Conservation (phyloP, 768 basidiomycete species). For the Mycena sanguinolenta region DNA sequence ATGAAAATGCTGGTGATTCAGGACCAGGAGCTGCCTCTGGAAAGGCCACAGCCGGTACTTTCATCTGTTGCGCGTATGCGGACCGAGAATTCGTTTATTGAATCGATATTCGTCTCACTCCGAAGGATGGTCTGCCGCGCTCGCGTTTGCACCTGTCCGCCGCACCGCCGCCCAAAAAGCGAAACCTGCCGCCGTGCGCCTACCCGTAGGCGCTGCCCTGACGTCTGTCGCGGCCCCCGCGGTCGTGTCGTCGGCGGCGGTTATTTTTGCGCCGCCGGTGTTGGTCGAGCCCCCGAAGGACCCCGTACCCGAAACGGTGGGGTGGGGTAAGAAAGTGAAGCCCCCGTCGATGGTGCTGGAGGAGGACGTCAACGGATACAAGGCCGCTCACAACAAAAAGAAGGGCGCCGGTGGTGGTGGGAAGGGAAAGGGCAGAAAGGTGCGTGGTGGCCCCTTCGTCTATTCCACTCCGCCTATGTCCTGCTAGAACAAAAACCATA, state of each 20-base stretch:
- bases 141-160: constrained; percentile 89
- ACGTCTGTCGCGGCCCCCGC: constrained; percentile 42
- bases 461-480: constrained; percentile 16
- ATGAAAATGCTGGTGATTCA: constrained; percentile 42
- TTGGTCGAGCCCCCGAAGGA: constrained; percentile 52
- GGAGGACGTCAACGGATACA: constrained; percentile 90
- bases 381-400: constrained; percentile 67
- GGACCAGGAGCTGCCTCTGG: constrained; percentile 47
- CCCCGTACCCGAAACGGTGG: constrained; percentile 60
- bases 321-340: constrained; percentile 92
- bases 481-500: constrained; percentile 67
- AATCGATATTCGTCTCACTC: constrained; percentile 56
- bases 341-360: constrained; percentile 93
- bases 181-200: constrained; percentile 64
- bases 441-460: constrained; percentile 41
- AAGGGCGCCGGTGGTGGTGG: constrained; percentile 62
- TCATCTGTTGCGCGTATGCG: constrained; percentile 62
- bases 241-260: constrained; percentile 48
- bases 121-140: constrained; percentile 90
- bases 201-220: constrained; percentile 75
- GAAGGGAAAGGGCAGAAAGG: constrained; percentile 75
- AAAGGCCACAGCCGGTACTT: constrained; percentile 72
- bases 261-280: constrained; percentile 44
- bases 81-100: constrained; percentile 70
- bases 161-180: constrained; percentile 69